phyloP scores from a whole-genome alignment of 1,284 basidiomycete species.

The Sanghuangporus baumii region DNA sequence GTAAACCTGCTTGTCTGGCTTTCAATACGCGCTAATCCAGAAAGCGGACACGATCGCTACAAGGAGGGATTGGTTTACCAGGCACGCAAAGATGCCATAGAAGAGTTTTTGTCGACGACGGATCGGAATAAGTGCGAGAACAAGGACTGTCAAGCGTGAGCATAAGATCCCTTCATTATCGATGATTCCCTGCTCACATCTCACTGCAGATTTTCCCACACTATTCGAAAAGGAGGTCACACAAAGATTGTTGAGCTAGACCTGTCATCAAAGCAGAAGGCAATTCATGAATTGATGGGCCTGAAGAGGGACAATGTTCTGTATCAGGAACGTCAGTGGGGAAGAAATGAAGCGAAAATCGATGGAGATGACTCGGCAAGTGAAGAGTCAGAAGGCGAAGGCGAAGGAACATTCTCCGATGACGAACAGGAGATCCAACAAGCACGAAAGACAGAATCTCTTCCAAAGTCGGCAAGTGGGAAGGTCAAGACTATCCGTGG shows the following conservation, averaged over 20 bases:
- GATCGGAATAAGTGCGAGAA: slow-evolving; percentile 72
- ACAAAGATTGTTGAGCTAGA: slow-evolving; percentile 96
- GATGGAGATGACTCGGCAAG: slow-evolving; percentile 46
- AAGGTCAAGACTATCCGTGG: slow-evolving; percentile 71
- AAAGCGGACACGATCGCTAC: slow-evolving; percentile 74
- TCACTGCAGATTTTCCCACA: slow-evolving; percentile 64
- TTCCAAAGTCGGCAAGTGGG: slow-evolving; percentile 71
- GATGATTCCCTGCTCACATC: slow-evolving; percentile 6
- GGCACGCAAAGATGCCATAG: slow-evolving; percentile 78
- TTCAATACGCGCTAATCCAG: slow-evolving; percentile 40
- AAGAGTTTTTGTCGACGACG: slow-evolving; percentile 76
- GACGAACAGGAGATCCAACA: slow-evolving; percentile 42
- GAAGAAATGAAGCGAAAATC: slow-evolving; percentile 23
- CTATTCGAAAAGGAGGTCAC: slow-evolving; percentile 90
- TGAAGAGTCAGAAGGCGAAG: slow-evolving; percentile 25
- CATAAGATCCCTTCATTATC: slow-evolving; percentile 22
- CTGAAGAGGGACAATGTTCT: slow-evolving; percentile 71
- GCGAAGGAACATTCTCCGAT: slow-evolving; percentile 40
- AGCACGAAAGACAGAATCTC: slow-evolving; percentile 26
- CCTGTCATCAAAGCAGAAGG: slow-evolving; percentile 76
- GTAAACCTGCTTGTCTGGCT: slow-evolving; percentile 74
- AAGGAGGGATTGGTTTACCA: slow-evolving; percentile 89
- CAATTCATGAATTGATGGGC: slow-evolving; percentile 47
- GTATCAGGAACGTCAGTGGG: slow-evolving; percentile 37
- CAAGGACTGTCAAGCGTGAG: slow-evolving; percentile 76